Conservation (phyloP, 208 protist genomes). For the Trypanosoma caninum region DNA sequence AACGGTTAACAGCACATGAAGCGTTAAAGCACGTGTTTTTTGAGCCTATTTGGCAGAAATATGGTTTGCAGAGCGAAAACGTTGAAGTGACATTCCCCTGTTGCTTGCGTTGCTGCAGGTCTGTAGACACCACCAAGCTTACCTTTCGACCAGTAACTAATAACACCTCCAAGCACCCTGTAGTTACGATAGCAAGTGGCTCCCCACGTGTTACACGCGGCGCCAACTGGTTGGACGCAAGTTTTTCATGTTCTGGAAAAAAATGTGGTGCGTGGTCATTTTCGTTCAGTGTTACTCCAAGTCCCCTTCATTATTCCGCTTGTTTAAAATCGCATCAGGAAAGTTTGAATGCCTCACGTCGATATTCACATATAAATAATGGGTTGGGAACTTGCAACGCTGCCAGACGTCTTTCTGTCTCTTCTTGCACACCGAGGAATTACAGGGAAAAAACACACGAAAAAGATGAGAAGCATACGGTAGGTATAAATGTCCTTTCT, state of each 20-base stretch:
- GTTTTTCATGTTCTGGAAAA: constrained; percentile 2
- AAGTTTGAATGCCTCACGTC: background rate
- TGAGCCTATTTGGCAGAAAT: constrained; percentile 15
- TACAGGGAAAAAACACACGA: background rate
- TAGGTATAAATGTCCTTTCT: background rate
- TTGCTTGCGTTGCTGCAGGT: background rate
- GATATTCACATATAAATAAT: background rate
- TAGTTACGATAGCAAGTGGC: background rate
- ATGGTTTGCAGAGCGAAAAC: background rate
- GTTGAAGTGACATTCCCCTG: constrained; percentile 17
- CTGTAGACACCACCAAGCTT: constrained; percentile 3
- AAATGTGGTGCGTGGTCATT: constrained; percentile 16
- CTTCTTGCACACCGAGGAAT: background rate
- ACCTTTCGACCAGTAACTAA: constrained; percentile 13
- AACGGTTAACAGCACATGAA: constrained; percentile 44
- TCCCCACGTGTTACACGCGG: background rate
- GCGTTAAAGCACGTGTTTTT: constrained; percentile 63
- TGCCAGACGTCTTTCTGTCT: constrained; percentile 12
- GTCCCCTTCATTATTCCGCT: background rate
- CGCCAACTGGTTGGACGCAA: constrained; percentile 2
- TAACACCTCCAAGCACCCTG: constrained; percentile 10
- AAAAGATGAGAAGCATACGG: constrained; percentile 8
- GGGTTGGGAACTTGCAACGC: background rate
- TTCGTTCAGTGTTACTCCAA: constrained; percentile 13
- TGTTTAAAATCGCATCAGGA: constrained; percentile 1